Percentiles rank a stretch among this genome's conserved stretches.
Conservation (phyloP, 192 early-diverging fungal genomes). For the Backusella parvicylindrica region DNA sequence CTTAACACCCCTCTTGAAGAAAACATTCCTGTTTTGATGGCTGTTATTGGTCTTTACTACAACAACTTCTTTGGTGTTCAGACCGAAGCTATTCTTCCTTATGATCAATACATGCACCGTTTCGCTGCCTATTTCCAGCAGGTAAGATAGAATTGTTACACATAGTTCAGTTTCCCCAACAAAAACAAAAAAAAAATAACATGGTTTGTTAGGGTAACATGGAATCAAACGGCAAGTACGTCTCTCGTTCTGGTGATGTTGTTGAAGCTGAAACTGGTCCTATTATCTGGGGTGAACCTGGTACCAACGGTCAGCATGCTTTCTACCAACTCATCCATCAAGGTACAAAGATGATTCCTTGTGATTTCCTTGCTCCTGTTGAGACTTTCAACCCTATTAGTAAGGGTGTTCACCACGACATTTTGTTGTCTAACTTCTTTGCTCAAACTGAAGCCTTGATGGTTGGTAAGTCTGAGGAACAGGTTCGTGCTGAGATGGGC, state of each 20-base stretch:
- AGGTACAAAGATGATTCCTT: conserved; percentile 94
- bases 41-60: conserved; percentile 92
- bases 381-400: conserved; percentile 91
- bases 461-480: conserved; percentile 81
- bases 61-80: conserved; percentile 98
- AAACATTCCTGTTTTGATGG: conserved; percentile 91
- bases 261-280: conserved; percentile 90
- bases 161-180: not conserved
- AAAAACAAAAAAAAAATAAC: not conserved
- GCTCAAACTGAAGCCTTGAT: conserved; percentile 98
- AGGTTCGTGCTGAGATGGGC: conserved; percentile 81
- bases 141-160: conserved; percentile 31
- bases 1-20: conserved; percentile 84
- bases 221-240: conserved; percentile 98
- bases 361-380: conserved; percentile 95
- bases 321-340: conserved; percentile 99
- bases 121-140: conserved; percentile 99
- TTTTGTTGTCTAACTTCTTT: conserved; percentile 98
- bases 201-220: conserved; percentile 78
- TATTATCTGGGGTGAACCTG: conserved; percentile 99
- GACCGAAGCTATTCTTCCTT: conserved; percentile 92
- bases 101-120: conserved; percentile 98
- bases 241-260: conserved; percentile 74
- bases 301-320: conserved; percentile 99
- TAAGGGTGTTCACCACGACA: conserved; percentile 86